Evolutionary conservation across 345 rosid genomes (phyloP), one percentile per base, ranked within the genome.

Genomic region (Capsella bursapastoris): DNA sequence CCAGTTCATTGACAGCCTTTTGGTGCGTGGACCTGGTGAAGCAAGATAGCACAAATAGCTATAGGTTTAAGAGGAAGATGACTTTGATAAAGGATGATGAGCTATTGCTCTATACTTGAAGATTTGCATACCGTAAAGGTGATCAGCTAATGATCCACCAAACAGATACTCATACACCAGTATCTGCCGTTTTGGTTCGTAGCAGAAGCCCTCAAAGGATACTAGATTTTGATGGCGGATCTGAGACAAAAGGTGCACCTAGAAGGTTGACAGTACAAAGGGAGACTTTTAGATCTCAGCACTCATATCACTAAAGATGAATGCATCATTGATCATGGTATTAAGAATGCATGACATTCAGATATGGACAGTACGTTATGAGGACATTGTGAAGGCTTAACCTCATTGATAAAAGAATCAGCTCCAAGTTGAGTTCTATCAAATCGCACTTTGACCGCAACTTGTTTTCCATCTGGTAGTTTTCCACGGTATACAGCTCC

Each of bases 341-440:
- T 50, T 51, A 13, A 3, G 22, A 55, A 32, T 69, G 64, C 44
- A 57, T 55, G 63, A 40, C 37, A 29, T 15, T 29, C 15, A 47
- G 58, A 37, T 38, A 45, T 66, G 18, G 44, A 52, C n/a, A 13
- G 27, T 49, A 49, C 13, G 12, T 29, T 16, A 32, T 32, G 59
- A 53, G 47, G 44, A 41, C 31, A 28, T 25, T 41, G 25, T 15
- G 25, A 15, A 16, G 16, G 28, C 38, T 61, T 60, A 72, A 93
- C 98, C 97, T 90, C 97, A 64, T 93, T 93, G 62, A 89, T 81
- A 70, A 90, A 93, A 76, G 98, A 93, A 79, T 91, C 98, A 44
- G 97, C 93, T 48, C 98, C 96, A 25, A 93, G 88, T 82, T 91
- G 97, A 78, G 86, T 85, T 76, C 77, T 82, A 63, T 91, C 97